phyloP scores from a whole-genome alignment of 1,139 yeast species.

The Hansenula lynferdii region DNA sequence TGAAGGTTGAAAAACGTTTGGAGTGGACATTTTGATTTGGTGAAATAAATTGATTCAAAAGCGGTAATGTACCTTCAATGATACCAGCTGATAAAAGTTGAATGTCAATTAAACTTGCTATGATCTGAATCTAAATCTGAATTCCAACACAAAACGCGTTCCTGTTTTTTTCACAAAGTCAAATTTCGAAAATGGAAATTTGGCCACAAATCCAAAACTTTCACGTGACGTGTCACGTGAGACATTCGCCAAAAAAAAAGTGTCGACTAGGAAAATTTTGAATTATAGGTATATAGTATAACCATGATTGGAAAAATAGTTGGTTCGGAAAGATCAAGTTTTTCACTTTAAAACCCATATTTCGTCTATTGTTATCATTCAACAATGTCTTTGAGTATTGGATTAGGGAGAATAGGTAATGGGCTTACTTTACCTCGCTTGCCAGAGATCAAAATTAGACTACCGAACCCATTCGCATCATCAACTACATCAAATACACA shows the following conservation, averaged over 20 bases:
- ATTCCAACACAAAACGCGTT: constrained; percentile 3
- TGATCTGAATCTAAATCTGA: not conserved
- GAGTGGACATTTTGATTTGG: constrained; percentile 9
- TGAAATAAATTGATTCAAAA: too few relatives aligned
- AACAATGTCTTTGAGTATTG: constrained; percentile 1
- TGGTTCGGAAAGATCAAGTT: too few relatives aligned
- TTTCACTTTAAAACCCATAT: too few relatives aligned
- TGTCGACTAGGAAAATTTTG: not conserved
- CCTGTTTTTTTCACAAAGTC: not conserved
- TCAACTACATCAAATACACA: constrained; percentile 1
- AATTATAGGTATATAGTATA: too few relatives aligned
- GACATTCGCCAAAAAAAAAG: not conserved
- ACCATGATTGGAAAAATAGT: too few relatives aligned
- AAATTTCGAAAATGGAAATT: not conserved
- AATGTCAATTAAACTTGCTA: too few relatives aligned
- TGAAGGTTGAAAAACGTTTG: constrained; percentile 33
- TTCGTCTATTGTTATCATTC: too few relatives aligned
- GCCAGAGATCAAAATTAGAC: constrained; percentile 19
- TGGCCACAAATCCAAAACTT: not conserved
- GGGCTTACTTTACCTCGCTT: constrained; percentile 14
- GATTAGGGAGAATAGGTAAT: not conserved
- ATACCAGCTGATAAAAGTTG: too few relatives aligned
- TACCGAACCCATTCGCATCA: constrained; percentile 18
- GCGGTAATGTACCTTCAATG: too few relatives aligned
- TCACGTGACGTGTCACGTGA: not conserved